phyloP scores from a whole-genome alignment of 1,284 basidiomycete species.

The Cryptococcus sp. region DNA sequence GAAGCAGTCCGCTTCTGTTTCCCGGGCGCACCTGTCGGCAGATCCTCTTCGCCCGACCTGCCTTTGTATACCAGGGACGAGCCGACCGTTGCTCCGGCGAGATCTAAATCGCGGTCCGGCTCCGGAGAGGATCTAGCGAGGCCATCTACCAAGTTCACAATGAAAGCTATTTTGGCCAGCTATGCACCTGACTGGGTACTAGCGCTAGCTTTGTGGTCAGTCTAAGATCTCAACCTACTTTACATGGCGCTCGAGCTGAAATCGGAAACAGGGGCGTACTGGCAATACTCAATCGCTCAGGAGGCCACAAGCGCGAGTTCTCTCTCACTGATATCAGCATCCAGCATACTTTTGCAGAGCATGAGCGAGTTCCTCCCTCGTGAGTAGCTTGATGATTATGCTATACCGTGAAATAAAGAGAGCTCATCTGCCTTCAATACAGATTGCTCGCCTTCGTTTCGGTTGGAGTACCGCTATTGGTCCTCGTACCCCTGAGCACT shows the following conservation, averaged over 20 bases:
- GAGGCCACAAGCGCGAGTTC: constrained; percentile 82
- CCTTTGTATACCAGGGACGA: constrained; percentile 17
- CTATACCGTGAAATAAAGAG: background rate
- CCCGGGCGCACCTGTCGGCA: constrained; percentile 27
- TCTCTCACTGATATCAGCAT: constrained; percentile 75
- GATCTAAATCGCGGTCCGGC: background rate
- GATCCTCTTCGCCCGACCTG: constrained; percentile 12
- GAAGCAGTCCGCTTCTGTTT: constrained; percentile 41
- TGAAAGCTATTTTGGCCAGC: constrained; percentile 27
- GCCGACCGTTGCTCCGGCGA: background rate
- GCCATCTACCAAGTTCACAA: constrained; percentile 23
- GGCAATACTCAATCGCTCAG: constrained; percentile 67
- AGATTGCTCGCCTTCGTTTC: constrained; percentile 68
- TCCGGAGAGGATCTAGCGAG: constrained; percentile 12
- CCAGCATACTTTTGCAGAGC: constrained; percentile 68
- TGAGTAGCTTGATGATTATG: constrained; percentile 23
- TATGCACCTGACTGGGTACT: constrained; percentile 61
- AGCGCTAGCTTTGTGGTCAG: constrained; percentile 70
- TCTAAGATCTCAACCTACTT: constrained; percentile 15
- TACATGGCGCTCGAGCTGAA: background rate
- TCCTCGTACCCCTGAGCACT: constrained; percentile 69
- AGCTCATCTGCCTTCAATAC: constrained; percentile 40
- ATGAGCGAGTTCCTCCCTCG: constrained; percentile 80
- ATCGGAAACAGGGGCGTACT: constrained; percentile 61
- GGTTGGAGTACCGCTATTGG: constrained; percentile 65